These are phyloP conservation scores for Verbena officinalis DNA, from an alignment of 257 asterid species.

Conservation along the genomic window DNA sequence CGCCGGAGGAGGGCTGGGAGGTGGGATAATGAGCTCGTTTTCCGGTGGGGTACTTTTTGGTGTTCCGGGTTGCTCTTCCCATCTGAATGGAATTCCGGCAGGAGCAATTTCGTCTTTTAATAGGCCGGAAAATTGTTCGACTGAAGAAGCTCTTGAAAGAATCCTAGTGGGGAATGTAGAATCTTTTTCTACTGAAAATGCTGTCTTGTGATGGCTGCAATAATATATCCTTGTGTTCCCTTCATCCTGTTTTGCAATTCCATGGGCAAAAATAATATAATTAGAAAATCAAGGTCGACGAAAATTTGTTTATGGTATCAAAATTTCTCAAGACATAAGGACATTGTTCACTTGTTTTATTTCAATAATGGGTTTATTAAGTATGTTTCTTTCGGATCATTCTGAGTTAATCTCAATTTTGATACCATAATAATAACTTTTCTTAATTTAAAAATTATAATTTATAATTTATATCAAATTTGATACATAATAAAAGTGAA, in stretches of 20 bases:
- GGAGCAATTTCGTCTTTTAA: conserved; percentile 18
- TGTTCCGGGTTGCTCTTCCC: conserved; percentile 54
- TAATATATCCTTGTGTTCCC: conserved; percentile 44
- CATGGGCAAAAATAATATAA: neutral
- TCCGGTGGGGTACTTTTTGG: conserved; percentile 37
- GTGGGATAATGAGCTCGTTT: conserved; percentile 41
- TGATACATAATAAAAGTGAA: too few species aligned
- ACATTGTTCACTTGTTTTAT: too few species aligned
- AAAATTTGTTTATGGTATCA: too few species aligned
- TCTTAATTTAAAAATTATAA: too few species aligned
- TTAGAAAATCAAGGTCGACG: too few species aligned
- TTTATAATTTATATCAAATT: too few species aligned
- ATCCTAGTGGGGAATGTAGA: conserved; percentile 41
- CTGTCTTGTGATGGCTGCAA: conserved; percentile 53
- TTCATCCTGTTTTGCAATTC: conserved; percentile 47
- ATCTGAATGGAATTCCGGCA: conserved; percentile 40
- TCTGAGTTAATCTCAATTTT: too few species aligned
- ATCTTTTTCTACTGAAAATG: conserved; percentile 46
- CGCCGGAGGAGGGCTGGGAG: conserved; percentile 54
- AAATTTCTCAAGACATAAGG: too few species aligned
- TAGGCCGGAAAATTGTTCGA: conserved; percentile 45
- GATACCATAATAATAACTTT: too few species aligned
- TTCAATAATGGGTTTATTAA: too few species aligned
- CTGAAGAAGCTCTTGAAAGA: conserved; percentile 44
- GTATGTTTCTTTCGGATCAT: too few species aligned